A percentile compares a stretch with the other conserved stretches of the same genome.
These are phyloP conservation scores for Kandelia obovata DNA, from an alignment of 345 rosid genomes.

Conservation along the genomic window DNA sequence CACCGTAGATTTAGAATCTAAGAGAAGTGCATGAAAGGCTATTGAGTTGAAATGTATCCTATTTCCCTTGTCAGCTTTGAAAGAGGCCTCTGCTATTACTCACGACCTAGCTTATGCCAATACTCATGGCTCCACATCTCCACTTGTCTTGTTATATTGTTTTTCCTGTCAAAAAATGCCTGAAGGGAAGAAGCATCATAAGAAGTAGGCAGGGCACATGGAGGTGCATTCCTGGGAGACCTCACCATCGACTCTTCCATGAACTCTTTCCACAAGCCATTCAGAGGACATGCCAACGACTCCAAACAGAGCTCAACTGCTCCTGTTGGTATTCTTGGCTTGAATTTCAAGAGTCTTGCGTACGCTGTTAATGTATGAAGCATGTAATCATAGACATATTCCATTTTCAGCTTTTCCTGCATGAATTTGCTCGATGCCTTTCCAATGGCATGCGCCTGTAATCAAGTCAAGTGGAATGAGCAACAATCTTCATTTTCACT, in stretches of 20 bases:
- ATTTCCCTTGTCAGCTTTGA: neutral
- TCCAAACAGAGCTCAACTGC: constrained; percentile 54
- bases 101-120: constrained; percentile 19
- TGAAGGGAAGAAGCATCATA: constrained; percentile 31
- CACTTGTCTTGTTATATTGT: constrained; percentile 39
- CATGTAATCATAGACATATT: constrained; percentile 65
- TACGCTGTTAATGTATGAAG: constrained; percentile 63
- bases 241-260: constrained; percentile 57
- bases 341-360: constrained; percentile 57
- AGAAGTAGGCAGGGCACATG: constrained; percentile 55
- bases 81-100: too few relatives aligned
- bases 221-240: constrained; percentile 42
- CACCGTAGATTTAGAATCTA: too few relatives aligned
- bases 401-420: constrained; percentile 54
- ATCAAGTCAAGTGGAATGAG: neutral
- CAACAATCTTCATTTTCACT: neutral
- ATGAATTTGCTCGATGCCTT: constrained; percentile 50
- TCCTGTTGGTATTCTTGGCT: constrained; percentile 47
- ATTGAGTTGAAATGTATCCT: neutral
- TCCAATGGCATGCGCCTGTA: constrained; percentile 59
- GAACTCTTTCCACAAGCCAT: constrained; percentile 41
- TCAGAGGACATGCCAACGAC: constrained; percentile 34
- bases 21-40: too few relatives aligned
- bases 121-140: constrained; percentile 51
- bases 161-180: constrained; percentile 37